Base-by-base conservation (phyloP, 257 asterid genomes). In the Osmanthus fragrans region DNA sequence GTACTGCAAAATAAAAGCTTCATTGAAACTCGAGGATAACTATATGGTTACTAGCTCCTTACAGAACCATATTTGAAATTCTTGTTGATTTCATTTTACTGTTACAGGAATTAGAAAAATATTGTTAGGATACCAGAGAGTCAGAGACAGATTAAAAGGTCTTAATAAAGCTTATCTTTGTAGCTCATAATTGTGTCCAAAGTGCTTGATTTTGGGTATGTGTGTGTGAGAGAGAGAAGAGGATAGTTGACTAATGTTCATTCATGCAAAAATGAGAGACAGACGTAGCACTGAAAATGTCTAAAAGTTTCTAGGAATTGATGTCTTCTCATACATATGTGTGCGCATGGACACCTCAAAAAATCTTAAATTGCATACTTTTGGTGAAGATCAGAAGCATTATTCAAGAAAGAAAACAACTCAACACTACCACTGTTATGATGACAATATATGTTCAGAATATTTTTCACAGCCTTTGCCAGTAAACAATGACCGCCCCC, bases 381-480 rank as follows among this genome's bases (percentile, higher is more conserved):
- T 60, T 78, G 76, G 71, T 37, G 64, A 60, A 39, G 40, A 49
- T 30, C 21, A 79, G 74, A 67, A 54, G 51, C 67, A 51, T n/a
- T n/a, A n/a, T n/a, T n/a, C n/a, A 30, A 66, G 16, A 16, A 54
- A 47, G 58, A 75, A 73, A 76, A 77, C 74, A 81, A 77, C 68
- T 27, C 70, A 76, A 79, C 81, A 81, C 47, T 63, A 70, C 74
- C 72, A 79, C 70, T 40, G 73, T 63, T 25, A 25, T 63, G 69
- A 85, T 84, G 82, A 87, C 82, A 63, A 25, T 23, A 27, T 69
- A 58, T 45, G 80, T 67, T 77, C 83, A 34, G 84, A 81, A 78
- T 76, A 23, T 63, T 9, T 82, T 72, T 64, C 60, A 49, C 83
- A 76, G 73, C 69, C n/a, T 70, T 75, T 76, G 86, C 67, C 84